phyloP scores from a whole-genome alignment of 768 basidiomycete species.

The Amyloporia xantha region DNA sequence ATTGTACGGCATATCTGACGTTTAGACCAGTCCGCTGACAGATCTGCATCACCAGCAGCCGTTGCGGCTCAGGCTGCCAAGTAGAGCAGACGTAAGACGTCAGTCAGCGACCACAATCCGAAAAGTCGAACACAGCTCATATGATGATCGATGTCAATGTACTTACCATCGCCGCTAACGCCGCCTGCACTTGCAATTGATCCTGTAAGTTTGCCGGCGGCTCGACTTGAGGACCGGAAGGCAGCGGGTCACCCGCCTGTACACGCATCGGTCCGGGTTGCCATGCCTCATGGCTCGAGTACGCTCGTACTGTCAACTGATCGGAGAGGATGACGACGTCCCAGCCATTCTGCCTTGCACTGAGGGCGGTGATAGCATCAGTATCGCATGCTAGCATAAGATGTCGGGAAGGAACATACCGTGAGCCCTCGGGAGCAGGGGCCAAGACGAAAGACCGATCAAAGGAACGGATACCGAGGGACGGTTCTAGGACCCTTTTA shows the following conservation, averaged over 20 bases:
- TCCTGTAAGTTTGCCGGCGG: slow-evolving; percentile 23
- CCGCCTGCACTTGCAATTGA: slow-evolving; percentile 38
- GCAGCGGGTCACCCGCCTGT: slow-evolving; percentile 39
- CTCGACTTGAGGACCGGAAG: slow-evolving; percentile 17
- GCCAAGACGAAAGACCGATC: slow-evolving; percentile 87
- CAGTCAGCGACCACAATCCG: slow-evolving; percentile 4
- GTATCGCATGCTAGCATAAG: too few relatives aligned
- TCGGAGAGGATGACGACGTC: slow-evolving; percentile 87
- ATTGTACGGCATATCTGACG: slow-evolving; percentile 74
- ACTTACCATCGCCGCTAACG: slow-evolving; percentile 50
- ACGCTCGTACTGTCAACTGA: slow-evolving; percentile 75
- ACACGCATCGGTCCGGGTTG: slow-evolving; percentile 66
- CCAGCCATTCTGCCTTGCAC: slow-evolving; percentile 84
- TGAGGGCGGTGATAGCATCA: too few relatives aligned
- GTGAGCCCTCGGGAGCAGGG: slow-evolving; percentile 72
- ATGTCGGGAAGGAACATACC: slow-evolving; percentile 56
- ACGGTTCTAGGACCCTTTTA: slow-evolving; percentile 43
- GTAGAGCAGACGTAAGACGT: slow-evolving; percentile 13
- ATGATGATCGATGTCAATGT: slow-evolving; percentile 12
- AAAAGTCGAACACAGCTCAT: slow-evolving; percentile 5
- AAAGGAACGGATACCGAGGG: slow-evolving; percentile 83
- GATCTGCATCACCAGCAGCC: slow-evolving; percentile 62
- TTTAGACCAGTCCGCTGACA: slow-evolving; percentile 74
- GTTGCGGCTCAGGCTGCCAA: slow-evolving; percentile 61
- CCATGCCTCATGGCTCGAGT: slow-evolving; percentile 80